Base-by-base conservation (phyloP, 495 filamentous ascomycete genomes). In the Daldinia loculata region DNA sequence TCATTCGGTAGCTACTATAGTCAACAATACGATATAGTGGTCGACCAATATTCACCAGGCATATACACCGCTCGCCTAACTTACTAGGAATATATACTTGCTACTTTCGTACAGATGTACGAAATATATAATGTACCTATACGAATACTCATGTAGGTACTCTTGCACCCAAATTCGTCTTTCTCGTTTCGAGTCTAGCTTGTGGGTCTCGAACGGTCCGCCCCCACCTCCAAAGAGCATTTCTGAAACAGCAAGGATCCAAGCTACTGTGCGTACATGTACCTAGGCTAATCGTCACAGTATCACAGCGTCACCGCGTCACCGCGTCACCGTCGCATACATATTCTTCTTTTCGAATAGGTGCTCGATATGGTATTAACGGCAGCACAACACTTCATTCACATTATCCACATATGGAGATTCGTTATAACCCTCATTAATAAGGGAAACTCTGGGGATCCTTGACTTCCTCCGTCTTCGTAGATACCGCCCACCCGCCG, bases 171-270 rank as follows among this genome's bases (percentile, higher is more conserved):
- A 27, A 57, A 38, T 36, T 39, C 32, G 17, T 34, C 34, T 8
- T 12, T 55, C 29, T 60, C 36, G 39, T 55, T 56, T 64, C 53
- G 32, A 50, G 69, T 55, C 60, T 64, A 67, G 64, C 64, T 55
- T 67, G 64, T 64, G 69, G 64, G 61, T 41, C 53, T 64, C 41
- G 60, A 72, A 67, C 69, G 69, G 69, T 61, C 64, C 69, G 64
- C 64, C 60, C 61, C 69, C 63, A 43, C 56, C 60, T 56, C 56
- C n/a, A 50, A 59, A 61, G 39, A 56, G 19, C 52, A 38, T 3
- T 29, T 29, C 63, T 72, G 69, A 72, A 72, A 72, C 69, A 64
- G 1, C 68, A 63, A 29, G 69, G 63, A 64, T 63, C 24, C 36
- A 38, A 53, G 50, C 24, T 53, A 53, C 50, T 38, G 43, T 69